These are phyloP conservation scores for Sonneratia caseolaris DNA, from an alignment of 345 rosid species.

Conservation along the genomic window DNA sequence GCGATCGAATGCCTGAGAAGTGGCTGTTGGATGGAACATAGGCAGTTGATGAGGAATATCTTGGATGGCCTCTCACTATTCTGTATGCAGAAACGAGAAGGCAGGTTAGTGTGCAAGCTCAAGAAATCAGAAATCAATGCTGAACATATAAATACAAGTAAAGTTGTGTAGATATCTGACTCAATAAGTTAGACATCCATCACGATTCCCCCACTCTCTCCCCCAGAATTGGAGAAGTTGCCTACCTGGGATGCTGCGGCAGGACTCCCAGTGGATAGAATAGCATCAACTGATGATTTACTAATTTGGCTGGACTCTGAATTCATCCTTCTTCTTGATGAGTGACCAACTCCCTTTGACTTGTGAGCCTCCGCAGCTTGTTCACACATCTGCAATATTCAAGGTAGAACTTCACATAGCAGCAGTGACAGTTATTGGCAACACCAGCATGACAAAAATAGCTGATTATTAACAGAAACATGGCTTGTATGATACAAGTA, in stretches of 20 bases:
- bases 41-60: constrained; percentile 88
- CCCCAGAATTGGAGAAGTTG: not conserved
- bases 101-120: not conserved
- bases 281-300: constrained; percentile 85
- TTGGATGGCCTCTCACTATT: constrained; percentile 72
- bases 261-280: constrained; percentile 52
- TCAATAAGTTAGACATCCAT: not conserved
- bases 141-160: not conserved
- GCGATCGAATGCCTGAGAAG: constrained; percentile 61
- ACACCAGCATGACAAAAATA: not conserved
- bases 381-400: constrained; percentile 74
- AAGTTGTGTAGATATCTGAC: not conserved
- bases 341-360: constrained; percentile 49
- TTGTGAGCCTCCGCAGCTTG: constrained; percentile 95
- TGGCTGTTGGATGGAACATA: constrained; percentile 84
- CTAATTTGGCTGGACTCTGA: constrained; percentile 46
- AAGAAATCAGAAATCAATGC: not conserved
- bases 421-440: constrained; percentile 2
- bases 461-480: too few species aligned
- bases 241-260: constrained; percentile 51
- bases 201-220: not conserved
- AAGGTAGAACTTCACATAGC: not conserved
- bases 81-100: constrained; percentile 27
- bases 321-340: constrained; percentile 67
- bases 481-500: too few species aligned